Evolutionary conservation across 78 protist species (phyloP), one percentile per base, ranked within the genome.

Genomic region (Thecamonas trahens): DNA sequence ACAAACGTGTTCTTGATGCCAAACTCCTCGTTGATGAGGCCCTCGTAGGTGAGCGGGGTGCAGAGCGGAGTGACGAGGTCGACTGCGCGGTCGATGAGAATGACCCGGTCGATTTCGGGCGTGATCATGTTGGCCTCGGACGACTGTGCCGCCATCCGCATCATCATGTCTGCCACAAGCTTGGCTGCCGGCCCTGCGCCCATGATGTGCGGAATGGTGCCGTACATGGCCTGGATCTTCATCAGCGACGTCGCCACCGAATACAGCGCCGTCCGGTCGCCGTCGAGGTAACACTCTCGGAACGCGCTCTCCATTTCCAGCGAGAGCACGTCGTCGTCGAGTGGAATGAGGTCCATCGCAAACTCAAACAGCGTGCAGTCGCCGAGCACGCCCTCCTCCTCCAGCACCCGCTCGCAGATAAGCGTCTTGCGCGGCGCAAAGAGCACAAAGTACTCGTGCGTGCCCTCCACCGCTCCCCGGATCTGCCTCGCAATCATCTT

Each of bases 41-140:
- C 98, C 60, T 93, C 97, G 50, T 92, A 94, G 8, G 97, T 94
- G 11, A 91, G 72, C 32, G 82, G 94, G n/a, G 90, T 74, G 47
- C 69, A 58, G 49, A 88, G 66, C 29, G 89, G 87, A 34, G 89
- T 79, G 8, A 89, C 35, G 29, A 69, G 26, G 49, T 87, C 87
- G 20, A 74, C 54, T 0, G 38, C 67, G 17, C 98, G 79, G 55
- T 95, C 98, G 52, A 95, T 37, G 20, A 95, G 22, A 0, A 91
- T 22, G 2, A 94, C 59, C 37, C 40, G 18, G 26, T 73, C 94
- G 13, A 93, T 84, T 37, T 76, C 87, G 11, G 84, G 63, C 9
- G 57, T 18, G 14, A 28, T 22, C 8, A 2, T 15, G 37, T 14
- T 0, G 55, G 32, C 55, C 50, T 32, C 44, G 0, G 39, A n/a